Base-by-base conservation (phyloP, 192 early-diverging fungal genomes). In the Backusella mclennaniae region DNA sequence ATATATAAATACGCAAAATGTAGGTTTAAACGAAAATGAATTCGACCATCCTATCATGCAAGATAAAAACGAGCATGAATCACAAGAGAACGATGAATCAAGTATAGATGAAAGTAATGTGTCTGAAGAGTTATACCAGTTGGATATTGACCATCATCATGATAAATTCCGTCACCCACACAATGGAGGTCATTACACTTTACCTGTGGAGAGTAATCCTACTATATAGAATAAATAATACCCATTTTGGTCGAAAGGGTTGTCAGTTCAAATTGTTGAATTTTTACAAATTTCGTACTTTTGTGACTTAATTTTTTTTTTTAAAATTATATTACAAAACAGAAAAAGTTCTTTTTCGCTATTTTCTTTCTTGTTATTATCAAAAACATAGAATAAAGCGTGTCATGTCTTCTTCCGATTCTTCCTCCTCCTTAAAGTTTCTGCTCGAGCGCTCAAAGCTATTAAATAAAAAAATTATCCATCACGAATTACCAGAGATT, bases 361-460 rank as follows among this genome's bases (percentile, higher is more conserved):
- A 5, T 23, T 23, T 23, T 23, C 6, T 9, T 26, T 56, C 7
- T 56, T 56, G 3, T 56, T 56, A 6, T 8, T 56, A 49, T 15
- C n/a, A 49, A 23, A 21, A 23, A 56, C 6, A 26, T 9, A 63
- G 3, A 6, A 21, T 63, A 21, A n/a, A 56, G 21, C 53, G 53
- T 56, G 53, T 26, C 56, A 63, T 63, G 23, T 63, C 23, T 5
- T 53, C n/a, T 63, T 63, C 23, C 26, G 53, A 56, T 56, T 19
- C 69, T 23, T 19, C 69, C 12, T 23, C 69, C 31, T 71, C 69
- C 11, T 46, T 71, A 33, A 41, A 71, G 29, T 86, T 89, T 72
- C 88, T 97, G 15, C 85, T 94, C 12, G 92, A 95, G 80, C 89
- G 92, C 77, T 93, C 93, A 66, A 86, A 89, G 76, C 87, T 90